phyloP scores from a whole-genome alignment of 352 stramenopile genomes.

The Phytophthora multivora region DNA sequence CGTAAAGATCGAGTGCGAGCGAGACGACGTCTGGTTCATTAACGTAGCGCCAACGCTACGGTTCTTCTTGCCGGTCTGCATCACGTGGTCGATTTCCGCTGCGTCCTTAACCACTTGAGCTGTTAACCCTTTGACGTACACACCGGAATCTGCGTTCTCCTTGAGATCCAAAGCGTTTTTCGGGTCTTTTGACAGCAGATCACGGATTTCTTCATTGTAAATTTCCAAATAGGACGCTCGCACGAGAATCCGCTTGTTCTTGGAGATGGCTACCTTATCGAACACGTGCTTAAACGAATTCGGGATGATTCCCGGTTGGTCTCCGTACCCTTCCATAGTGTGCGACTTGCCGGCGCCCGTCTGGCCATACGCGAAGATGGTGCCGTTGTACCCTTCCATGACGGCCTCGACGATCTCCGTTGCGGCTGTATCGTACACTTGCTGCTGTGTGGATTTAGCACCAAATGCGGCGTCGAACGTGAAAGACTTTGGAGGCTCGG shows the following conservation, averaged over 20 bases:
- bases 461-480: conserved; percentile 97
- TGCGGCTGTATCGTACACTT: conserved; percentile 92
- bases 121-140: conserved; percentile 91
- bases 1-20: conserved; percentile 98
- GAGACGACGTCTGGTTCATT: conserved; percentile 98
- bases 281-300: conserved; percentile 92
- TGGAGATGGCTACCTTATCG: conserved; percentile 81
- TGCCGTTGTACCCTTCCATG: conserved; percentile 93
- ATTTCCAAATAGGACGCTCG: conserved; percentile 96
- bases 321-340: conserved; percentile 86
- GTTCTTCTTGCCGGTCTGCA: conserved; percentile 95
- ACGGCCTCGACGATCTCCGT: conserved; percentile 92
- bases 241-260: conserved; percentile 96
- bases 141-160: conserved; percentile 90
- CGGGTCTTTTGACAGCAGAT: conserved; percentile 92
- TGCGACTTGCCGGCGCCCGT: conserved; percentile 90
- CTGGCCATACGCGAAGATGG: conserved; percentile 92
- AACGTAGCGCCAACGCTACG: conserved; percentile 94
- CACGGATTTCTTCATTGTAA: conserved; percentile 98
- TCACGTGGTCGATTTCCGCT: conserved; percentile 91
- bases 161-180: conserved; percentile 88
- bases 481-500: conserved; percentile 94
- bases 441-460: conserved; percentile 91
- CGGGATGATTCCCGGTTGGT: conserved; percentile 89
- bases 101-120: conserved; percentile 88